Base-by-base conservation (phyloP, 2,329 filamentous ascomycete species). In the Coniochaeta sp. region DNA sequence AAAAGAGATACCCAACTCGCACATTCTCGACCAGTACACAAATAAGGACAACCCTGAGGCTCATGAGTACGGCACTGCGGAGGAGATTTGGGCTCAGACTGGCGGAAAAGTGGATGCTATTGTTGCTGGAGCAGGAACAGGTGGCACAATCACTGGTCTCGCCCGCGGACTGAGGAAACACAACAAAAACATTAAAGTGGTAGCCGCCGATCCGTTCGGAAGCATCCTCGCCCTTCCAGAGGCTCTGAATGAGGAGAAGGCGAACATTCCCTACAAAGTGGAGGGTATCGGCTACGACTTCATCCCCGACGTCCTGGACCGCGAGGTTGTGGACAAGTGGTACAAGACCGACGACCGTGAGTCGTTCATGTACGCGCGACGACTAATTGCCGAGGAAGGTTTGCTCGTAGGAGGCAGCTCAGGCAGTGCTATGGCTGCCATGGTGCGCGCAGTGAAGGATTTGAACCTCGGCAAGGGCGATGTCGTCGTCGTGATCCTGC, bases 261-360 rank as follows among this genome's bases (percentile, higher is more conserved):
- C 84, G 62, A 93, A 97, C 70, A 87, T 91, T 73, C 81, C 88
- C 1, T 99, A 99, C 80, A 98, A 99, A 79, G 95, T 99, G 0
- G 95, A 99, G 78, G 95, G 95, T 50, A 99, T 99, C 69, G 95
- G 95, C 22, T 99, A 99, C 73, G 95, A 99, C 74, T 99, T 99
- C 73, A 89, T 99, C 62, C 95, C 96, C 7, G 91, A 98, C 26
- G 96, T 99, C 6, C 80, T 99, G 60, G 87, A 95, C 66, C 91
- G 89, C 70, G 76, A 87, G 31, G 73, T 84, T 6, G 90, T 99
- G 33, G 90, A 97, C 74, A 89, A 89, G 71, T 99, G 95, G 95
- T 98, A 97, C 80, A 99, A 99, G 85, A 99, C 95, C 3, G 90
- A 93, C 63, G 95, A 99, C 71, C 84, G 85, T 63, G 90, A 96